Evolutionary conservation across 164 flowering plant species (phyloP).

Genomic region (Warburgia ugandensis): DNA sequence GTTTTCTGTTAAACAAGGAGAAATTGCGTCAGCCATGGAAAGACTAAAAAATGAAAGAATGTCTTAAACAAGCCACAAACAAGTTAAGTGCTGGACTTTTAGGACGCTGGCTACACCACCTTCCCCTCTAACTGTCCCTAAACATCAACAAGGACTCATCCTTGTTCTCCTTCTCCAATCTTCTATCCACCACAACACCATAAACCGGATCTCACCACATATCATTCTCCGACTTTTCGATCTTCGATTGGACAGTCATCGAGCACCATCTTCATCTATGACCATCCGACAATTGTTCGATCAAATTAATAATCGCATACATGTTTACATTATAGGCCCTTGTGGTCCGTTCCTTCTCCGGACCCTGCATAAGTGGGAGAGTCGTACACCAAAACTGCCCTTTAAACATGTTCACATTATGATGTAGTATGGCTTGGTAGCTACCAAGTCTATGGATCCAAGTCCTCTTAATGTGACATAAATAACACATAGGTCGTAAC

Average conservation of each 20-base stretch:
- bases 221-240: background rate
- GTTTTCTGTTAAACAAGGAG: background rate
- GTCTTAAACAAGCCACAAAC: constrained; percentile 1
- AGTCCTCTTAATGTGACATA: background rate
- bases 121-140: constrained; percentile 30
- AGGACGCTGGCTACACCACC: constrained; percentile 42
- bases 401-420: too few species aligned
- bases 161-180: constrained; percentile 9
- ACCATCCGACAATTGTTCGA: too few species aligned
- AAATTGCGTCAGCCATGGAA: constrained; percentile 9
- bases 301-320: too few species aligned
- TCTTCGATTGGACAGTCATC: too few species aligned
- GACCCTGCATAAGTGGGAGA: too few species aligned
- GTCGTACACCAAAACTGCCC: too few species aligned
- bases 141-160: constrained; percentile 31
- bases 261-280: background rate
- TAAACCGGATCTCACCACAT: background rate
- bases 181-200: too few species aligned
- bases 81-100: constrained; percentile 20
- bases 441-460: too few species aligned
- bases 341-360: too few species aligned
- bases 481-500: background rate
- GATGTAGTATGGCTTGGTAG: background rate
- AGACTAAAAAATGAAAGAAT: too few species aligned
- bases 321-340: too few species aligned